Percentiles rank a stretch among this genome's conserved stretches.
These are phyloP conservation scores for Hypsizygus marmoreus DNA, from an alignment of 768 basidiomycete species.

Conservation along the genomic window DNA sequence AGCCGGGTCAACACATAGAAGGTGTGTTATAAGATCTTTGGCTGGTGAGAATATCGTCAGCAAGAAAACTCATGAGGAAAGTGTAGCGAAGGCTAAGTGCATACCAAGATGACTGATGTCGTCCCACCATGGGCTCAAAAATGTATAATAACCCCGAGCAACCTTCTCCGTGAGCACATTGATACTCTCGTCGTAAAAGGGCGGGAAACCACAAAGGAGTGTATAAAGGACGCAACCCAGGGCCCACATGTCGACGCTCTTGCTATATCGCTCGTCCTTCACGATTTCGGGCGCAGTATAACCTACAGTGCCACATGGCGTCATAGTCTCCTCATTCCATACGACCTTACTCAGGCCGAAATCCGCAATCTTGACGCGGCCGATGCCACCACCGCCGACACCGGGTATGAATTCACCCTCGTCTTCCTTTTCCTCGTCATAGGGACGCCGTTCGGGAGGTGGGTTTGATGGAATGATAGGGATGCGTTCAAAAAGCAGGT, in stretches of 20 bases:
- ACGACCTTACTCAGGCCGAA: slow-evolving; percentile 97
- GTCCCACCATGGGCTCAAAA: slow-evolving; percentile 99
- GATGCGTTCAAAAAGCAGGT: slow-evolving; percentile 90
- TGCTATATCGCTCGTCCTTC: slow-evolving; percentile 95
- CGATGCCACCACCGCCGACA: slow-evolving; percentile 95
- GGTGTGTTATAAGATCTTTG: slow-evolving; percentile 92
- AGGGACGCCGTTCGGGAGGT: slow-evolving; percentile 68
- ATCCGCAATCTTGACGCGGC: slow-evolving; percentile 97
- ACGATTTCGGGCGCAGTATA: slow-evolving; percentile 99
- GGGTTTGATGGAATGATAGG: slow-evolving; percentile 86
- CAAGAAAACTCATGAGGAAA: not conserved
- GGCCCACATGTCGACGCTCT: slow-evolving; percentile 99
- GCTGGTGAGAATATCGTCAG: slow-evolving; percentile 52
- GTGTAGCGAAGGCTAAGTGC: slow-evolving; percentile 16
- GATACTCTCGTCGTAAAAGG: slow-evolving; percentile 99
- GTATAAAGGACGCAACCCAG: slow-evolving; percentile 99
- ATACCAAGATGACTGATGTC: slow-evolving; percentile 82
- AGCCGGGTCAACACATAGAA: slow-evolving; percentile 93
- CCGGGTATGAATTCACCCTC: slow-evolving; percentile 95
- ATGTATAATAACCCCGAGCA: slow-evolving; percentile 95
- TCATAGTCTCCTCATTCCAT: slow-evolving; percentile 99
- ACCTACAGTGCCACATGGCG: slow-evolving; percentile 99
- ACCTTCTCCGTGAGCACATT: slow-evolving; percentile 98
- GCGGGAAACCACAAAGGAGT: slow-evolving; percentile 94
- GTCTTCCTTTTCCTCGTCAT: slow-evolving; percentile 98